Conservation (phyloP, 2,329 filamentous ascomycete species). For the Chalaropsis thielavioides region DNA sequence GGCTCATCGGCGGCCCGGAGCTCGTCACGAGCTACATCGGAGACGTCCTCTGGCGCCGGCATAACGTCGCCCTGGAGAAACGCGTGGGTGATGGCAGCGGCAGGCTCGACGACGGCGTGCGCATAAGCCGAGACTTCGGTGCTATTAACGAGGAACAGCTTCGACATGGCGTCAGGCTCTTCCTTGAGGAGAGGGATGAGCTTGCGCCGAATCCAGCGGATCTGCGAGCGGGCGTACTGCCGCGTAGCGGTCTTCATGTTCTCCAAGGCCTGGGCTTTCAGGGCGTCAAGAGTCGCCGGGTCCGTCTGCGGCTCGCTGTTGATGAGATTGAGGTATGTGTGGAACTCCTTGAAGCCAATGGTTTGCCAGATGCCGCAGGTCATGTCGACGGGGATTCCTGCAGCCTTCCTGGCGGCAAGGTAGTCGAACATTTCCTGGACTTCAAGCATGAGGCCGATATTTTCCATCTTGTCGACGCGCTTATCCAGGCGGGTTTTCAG, state of each 20-base stretch:
- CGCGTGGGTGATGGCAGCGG: conserved; percentile 41
- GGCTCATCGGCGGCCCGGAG: conserved; percentile 29
- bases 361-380: conserved; percentile 87
- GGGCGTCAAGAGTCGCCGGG: conserved; percentile 32
- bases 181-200: conserved; percentile 54
- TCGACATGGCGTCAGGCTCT: conserved; percentile 36
- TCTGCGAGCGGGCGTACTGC: conserved; percentile 74
- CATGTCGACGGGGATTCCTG: conserved; percentile 48
- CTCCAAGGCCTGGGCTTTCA: conserved; percentile 50
- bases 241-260: conserved; percentile 69
- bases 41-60: conserved; percentile 36
- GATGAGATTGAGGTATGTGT: conserved; percentile 48
- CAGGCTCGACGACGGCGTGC: conserved; percentile 49
- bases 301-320: conserved; percentile 20
- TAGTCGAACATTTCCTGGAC: conserved; percentile 33
- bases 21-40: conserved; percentile 35
- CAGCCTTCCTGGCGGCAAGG: conserved; percentile 23
- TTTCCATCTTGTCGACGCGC: conserved; percentile 74
- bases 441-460: conserved; percentile 37
- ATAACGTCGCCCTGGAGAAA: conserved; percentile 48
- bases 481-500: conserved; percentile 57
- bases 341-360: conserved; percentile 89
- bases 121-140: conserved; percentile 51
- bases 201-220: conserved; percentile 76
- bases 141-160: conserved; percentile 68